phyloP scores from a whole-genome alignment of 2,329 filamentous ascomycete species.

The Fusarium armeniacum region DNA sequence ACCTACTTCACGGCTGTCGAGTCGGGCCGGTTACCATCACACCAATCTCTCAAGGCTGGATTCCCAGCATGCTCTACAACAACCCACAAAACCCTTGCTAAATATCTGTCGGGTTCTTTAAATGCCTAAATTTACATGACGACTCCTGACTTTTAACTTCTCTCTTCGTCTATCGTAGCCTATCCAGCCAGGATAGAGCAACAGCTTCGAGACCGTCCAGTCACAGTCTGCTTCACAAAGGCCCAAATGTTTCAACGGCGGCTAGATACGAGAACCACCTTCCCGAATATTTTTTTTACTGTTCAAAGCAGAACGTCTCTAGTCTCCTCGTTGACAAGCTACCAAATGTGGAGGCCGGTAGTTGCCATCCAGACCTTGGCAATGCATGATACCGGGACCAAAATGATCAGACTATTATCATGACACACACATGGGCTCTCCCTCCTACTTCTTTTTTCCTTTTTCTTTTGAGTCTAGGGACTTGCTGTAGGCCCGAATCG shows the following conservation, averaged over 20 bases:
- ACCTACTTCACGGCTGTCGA: background rate
- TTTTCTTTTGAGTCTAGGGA: background rate
- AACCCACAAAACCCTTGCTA: rapidly evolving
- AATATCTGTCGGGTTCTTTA: rapidly evolving
- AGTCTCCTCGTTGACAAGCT: background rate
- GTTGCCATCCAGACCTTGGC: background rate
- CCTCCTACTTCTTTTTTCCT: too few species aligned
- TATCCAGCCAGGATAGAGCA: background rate
- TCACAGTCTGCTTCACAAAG: background rate
- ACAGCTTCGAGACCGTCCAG: background rate
- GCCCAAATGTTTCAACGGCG: rapidly evolving
- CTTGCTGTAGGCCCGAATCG: too few species aligned
- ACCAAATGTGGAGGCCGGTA: too few species aligned
- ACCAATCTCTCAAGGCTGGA: background rate
- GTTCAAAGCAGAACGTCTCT: too few species aligned
- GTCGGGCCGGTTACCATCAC: background rate
- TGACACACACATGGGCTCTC: background rate
- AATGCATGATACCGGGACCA: too few species aligned
- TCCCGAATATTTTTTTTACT: too few species aligned
- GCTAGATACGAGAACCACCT: background rate
- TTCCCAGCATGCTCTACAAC: background rate
- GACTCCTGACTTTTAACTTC: rapidly evolving
- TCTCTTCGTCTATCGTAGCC: background rate
- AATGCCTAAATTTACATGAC: rapidly evolving
- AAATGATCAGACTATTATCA: background rate